Evolutionary conservation across 1,139 yeast species (phyloP).

Genomic region (Yamadazyma dushanensis): DNA sequence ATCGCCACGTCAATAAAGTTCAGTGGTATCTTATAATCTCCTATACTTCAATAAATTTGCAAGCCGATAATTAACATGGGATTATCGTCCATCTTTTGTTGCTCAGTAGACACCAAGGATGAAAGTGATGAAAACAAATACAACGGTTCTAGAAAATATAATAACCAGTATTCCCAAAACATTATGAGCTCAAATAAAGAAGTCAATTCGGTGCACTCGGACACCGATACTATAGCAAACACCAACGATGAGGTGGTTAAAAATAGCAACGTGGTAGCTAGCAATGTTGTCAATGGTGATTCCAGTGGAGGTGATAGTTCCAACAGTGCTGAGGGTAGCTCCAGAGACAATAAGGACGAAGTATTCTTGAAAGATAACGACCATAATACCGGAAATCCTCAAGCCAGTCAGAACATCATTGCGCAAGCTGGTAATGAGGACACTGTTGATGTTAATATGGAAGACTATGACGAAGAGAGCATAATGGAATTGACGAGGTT

Average conservation of each 20-base stretch:
- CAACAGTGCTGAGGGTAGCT: slow-evolving; percentile 11
- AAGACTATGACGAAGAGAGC: slow-evolving; percentile 18
- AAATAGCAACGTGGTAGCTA: not conserved
- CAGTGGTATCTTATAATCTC: not conserved
- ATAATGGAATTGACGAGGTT: slow-evolving; percentile 39
- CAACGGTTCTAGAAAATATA: slow-evolving; percentile 8
- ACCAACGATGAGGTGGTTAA: slow-evolving; percentile 19
- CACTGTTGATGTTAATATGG: slow-evolving; percentile 17
- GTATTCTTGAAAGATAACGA: slow-evolving; percentile 5
- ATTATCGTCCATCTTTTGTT: slow-evolving; percentile 40
- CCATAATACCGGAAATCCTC: not conserved
- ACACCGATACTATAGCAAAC: slow-evolving; percentile 27
- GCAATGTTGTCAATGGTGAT: slow-evolving; percentile 1
- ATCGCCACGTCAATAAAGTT: too few species aligned
- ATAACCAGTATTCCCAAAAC: not conserved
- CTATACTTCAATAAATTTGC: too few species aligned
- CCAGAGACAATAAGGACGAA: slow-evolving; percentile 9
- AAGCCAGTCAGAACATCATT: slow-evolving; percentile 14
- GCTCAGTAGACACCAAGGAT: slow-evolving; percentile 39
- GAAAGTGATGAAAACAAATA: slow-evolving; percentile 31
- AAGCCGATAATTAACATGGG: slow-evolving; percentile 4
- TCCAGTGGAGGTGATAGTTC: slow-evolving; percentile 7
- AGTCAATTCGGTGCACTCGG: slow-evolving; percentile 4
- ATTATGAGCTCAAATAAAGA: slow-evolving; percentile 4
- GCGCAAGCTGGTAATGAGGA: slow-evolving; percentile 23